Conservation (phyloP, 805 yeast genomes). For the Barnettozyma wickerhamii region DNA sequence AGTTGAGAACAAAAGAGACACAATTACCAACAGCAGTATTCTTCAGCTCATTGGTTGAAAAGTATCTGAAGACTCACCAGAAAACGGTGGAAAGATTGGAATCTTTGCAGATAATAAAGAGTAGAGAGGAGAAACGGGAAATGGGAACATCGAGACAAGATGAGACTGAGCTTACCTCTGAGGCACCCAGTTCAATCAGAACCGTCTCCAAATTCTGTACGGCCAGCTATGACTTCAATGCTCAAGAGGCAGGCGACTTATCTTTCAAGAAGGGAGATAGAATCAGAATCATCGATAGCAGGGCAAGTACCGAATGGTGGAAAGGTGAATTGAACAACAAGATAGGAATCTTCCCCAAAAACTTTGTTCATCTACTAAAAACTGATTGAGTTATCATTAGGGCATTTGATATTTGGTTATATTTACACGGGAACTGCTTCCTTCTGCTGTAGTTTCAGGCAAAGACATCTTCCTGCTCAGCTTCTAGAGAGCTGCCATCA, state of each 20-base stretch:
- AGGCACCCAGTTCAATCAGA: constrained; percentile 10
- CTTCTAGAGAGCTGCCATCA: constrained; percentile 44
- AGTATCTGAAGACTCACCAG: constrained; percentile 4
- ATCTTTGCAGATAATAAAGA: constrained; percentile 8
- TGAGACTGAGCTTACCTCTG: neutral
- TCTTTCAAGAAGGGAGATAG: constrained; percentile 39
- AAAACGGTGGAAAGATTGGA: constrained; percentile 2
- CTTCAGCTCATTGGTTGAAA: constrained; percentile 5
- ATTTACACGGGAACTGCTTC: neutral
- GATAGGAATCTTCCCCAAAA: constrained; percentile 21
- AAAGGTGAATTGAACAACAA: constrained; percentile 19
- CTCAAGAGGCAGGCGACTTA: constrained; percentile 38
- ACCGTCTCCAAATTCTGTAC: constrained; percentile 25
- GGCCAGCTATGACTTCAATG: constrained; percentile 38
- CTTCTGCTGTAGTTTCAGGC: constrained; percentile 22
- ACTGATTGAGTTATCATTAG: neutral
- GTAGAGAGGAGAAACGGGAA: constrained; percentile 9
- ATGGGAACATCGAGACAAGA: neutral
- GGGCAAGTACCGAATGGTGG: constrained; percentile 21
- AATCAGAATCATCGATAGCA: constrained; percentile 32
- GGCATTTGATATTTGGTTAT: too few species aligned
- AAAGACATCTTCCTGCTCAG: constrained; percentile 64
- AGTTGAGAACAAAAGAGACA: constrained; percentile 10
- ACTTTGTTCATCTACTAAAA: constrained; percentile 15
- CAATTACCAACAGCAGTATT: constrained; percentile 6